These are phyloP conservation scores for Simmondsia chinensis DNA, from an alignment of 148 eudicot genomes.

Conservation along the genomic window DNA sequence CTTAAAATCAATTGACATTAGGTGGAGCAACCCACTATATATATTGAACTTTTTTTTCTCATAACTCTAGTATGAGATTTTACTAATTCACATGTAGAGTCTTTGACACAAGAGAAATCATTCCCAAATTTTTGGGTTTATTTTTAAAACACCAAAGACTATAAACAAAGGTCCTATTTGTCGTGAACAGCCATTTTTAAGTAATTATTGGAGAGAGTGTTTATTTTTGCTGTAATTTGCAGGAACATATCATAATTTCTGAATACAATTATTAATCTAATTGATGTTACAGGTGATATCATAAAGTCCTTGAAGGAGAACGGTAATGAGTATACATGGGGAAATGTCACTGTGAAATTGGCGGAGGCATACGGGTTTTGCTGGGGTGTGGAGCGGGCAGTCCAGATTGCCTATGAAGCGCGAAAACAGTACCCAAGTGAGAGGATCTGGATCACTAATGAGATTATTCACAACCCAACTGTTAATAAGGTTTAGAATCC, in stretches of 20 bases:
- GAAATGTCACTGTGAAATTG: conserved; percentile 84
- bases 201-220: neutral
- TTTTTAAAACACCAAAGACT: too few relatives aligned
- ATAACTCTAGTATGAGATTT: too few relatives aligned
- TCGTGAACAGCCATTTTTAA: too few relatives aligned
- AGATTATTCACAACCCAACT: conserved; percentile 96
- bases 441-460: conserved; percentile 90
- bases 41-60: too few relatives aligned
- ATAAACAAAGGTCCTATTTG: too few relatives aligned
- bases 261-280: too few relatives aligned
- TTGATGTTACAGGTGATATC: conserved; percentile 61
- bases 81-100: too few relatives aligned
- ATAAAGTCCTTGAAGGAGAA: conserved; percentile 87
- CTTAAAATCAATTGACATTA: too few relatives aligned
- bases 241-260: neutral
- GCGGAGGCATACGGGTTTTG: conserved; percentile 95
- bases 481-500: conserved; percentile 60
- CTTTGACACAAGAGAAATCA: too few relatives aligned
- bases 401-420: conserved; percentile 97
- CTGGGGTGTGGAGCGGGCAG: conserved; percentile 98
- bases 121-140: too few relatives aligned
- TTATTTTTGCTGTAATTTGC: neutral
- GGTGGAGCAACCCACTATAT: too few relatives aligned
- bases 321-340: conserved; percentile 83
- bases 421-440: conserved; percentile 77